Evolutionary conservation across 805 yeast genomes (phyloP).

Genomic region (Kluyveromyces starmeri): DNA sequence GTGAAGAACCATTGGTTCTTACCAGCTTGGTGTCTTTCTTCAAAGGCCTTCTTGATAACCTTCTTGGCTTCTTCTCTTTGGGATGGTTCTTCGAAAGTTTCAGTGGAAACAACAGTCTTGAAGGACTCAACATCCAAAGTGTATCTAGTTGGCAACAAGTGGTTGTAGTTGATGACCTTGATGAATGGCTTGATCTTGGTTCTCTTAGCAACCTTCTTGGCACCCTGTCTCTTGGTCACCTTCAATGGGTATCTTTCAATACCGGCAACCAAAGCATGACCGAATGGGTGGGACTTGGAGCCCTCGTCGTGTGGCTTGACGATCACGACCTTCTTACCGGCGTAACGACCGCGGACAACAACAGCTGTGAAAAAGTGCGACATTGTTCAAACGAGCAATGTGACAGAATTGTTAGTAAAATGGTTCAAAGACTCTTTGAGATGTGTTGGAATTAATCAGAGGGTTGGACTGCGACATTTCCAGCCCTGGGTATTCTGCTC

Average conservation of each 20-base stretch:
- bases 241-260: conserved; percentile 96
- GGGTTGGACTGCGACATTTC: too few relatives aligned
- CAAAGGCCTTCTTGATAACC: conserved; percentile 97
- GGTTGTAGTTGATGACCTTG: conserved; percentile 99
- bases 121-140: conserved; percentile 92
- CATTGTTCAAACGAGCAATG: neutral
- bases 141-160: conserved; percentile 99
- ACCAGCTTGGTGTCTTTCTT: conserved; percentile 99
- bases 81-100: conserved; percentile 93
- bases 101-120: conserved; percentile 85
- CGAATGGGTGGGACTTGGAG: conserved; percentile 96
- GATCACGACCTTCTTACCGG: conserved; percentile 99
- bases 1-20: conserved; percentile 99
- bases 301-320: conserved; percentile 98
- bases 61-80: conserved; percentile 99
- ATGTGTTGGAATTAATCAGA: too few relatives aligned
- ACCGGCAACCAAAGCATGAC: conserved; percentile 99
- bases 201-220: conserved; percentile 95
- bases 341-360: conserved; percentile 99
- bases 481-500: too few relatives aligned
- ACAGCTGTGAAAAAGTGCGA: conserved; percentile 65
- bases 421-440: neutral
- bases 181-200: conserved; percentile 98
- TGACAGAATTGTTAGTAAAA: conserved; percentile 24
- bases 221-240: conserved; percentile 91